Conservation (phyloP, 2,329 filamentous ascomycete species). For the Microthyrium microscopicum region DNA sequence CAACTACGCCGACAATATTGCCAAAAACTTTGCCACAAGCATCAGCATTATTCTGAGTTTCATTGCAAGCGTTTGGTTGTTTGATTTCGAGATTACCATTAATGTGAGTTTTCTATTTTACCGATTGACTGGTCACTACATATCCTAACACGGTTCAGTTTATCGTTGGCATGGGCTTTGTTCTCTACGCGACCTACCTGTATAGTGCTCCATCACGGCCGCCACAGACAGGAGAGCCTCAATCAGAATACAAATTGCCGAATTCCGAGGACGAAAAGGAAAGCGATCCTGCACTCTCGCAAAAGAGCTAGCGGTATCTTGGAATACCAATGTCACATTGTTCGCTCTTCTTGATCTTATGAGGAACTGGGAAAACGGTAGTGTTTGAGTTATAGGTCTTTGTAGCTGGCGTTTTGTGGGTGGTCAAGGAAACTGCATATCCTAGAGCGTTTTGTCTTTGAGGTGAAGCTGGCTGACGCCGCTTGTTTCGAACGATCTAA, state of each 20-base stretch:
- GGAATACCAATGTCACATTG: too few species aligned
- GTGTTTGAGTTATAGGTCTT: too few species aligned
- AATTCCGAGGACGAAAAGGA: slow-evolving; percentile 30
- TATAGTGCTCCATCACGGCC: slow-evolving; percentile 58
- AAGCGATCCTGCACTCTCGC: too few species aligned
- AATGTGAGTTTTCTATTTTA: slow-evolving; percentile 39
- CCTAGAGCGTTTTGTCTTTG: too few species aligned
- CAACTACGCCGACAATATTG: slow-evolving; percentile 74
- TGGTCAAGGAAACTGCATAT: too few species aligned
- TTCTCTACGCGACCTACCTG: slow-evolving; percentile 69
- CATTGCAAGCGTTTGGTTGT: slow-evolving; percentile 69
- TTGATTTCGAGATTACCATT: slow-evolving; percentile 57
- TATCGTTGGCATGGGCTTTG: slow-evolving; percentile 59
- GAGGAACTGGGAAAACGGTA: too few species aligned
- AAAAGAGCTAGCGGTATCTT: too few species aligned
- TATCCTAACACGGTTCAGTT: slow-evolving; percentile 41
- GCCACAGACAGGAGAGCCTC: slow-evolving; percentile 32
- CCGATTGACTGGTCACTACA: background rate
- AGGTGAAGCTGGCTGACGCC: too few species aligned
- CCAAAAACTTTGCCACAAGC: slow-evolving; percentile 85
- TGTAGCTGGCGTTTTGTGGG: too few species aligned
- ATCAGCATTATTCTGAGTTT: slow-evolving; percentile 83
- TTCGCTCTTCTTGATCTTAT: too few species aligned
- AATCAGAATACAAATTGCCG: slow-evolving; percentile 64
- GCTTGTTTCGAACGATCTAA: too few species aligned